These are phyloP conservation scores for Penicillium soppii DNA, from an alignment of 495 filamentous ascomycete species.

Conservation along the genomic window DNA sequence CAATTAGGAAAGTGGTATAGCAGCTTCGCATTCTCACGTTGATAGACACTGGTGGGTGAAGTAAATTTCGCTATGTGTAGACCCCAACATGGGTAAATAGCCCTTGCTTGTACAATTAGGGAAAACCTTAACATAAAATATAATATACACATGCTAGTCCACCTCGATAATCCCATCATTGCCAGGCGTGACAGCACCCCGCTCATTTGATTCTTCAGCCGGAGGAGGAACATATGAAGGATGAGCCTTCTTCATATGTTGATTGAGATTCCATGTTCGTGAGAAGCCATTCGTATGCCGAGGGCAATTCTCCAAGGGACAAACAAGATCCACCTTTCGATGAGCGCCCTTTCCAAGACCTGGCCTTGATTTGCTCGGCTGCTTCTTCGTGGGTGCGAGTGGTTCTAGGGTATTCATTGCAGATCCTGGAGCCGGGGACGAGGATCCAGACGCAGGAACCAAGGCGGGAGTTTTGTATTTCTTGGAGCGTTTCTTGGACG, in stretches of 20 bases:
- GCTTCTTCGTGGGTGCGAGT: background rate
- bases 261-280: conserved; percentile 41
- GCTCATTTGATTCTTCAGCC: conserved; percentile 4
- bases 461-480: background rate
- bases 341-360: conserved; percentile 28
- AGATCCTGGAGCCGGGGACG: conserved; percentile 1
- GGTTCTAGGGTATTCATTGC: background rate
- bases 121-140: too few species aligned
- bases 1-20: too few species aligned
- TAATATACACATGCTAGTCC: conserved; percentile 3
- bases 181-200: background rate
- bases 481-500: background rate
- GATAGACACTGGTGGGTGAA: too few species aligned
- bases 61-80: too few species aligned
- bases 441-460: background rate
- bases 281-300: conserved; percentile 37
- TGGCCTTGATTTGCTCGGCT: background rate
- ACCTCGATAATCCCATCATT: conserved; percentile 5
- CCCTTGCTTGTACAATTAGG: too few species aligned
- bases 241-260: conserved; percentile 37
- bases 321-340: conserved; percentile 32
- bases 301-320: conserved; percentile 29
- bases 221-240: conserved; percentile 15
- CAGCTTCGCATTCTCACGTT: too few species aligned
- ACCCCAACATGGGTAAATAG: too few species aligned